Evolutionary conservation across 2,329 filamentous ascomycete species (phyloP), one percentile per base, ranked within the genome.

Genomic region (Didymella pomorum): DNA sequence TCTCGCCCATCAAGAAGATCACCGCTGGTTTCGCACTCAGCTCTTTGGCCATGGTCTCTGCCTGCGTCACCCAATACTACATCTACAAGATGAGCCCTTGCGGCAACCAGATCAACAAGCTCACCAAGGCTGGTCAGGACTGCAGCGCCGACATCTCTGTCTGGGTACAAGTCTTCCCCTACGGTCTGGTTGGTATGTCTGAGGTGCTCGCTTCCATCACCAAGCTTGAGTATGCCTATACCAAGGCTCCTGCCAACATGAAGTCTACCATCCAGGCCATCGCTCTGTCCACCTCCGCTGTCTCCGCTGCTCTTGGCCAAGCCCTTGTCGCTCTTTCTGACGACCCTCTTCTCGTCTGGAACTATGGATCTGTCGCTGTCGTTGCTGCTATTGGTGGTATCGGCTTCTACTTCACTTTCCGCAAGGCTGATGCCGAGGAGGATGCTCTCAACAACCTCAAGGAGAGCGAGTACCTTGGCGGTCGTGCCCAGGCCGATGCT

Each of bases 1-100:
- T 93, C 79, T 89, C 84, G 1, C 91, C 89, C 42, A 90, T 93
- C 79, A 92, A 89, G 80, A 88, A 88, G 73, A 93, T 93, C 78
- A 83, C 89, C 0, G 75, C 81, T 7, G 91, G 90, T 39, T 93
- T 93, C 79, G 75, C 86, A 58, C 81, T 89, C 49, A 87, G 84
- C 25, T 81, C 86, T 2, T 67, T 87, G 21, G 86, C 89, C 2
- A 87, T 87, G 77, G 75, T 86, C 5, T 84, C 83, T 18, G 84
- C 86, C 4, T 80, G 81, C 20, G 79, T 86, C 3, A 75, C 86
- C 1, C 86, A 88, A 69, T 81, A 83, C 58, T 80, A 83, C 58
- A 86, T 89, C 53, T 76, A 76, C 61, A 71, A 64, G 26, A 69
- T 70, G 70, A 67, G 64, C 9, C 46, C 66, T 1, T 72, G 70